These are phyloP conservation scores for Plasmodium cynomolgi DNA, from an alignment of 169 alveolate species.

Conservation along the genomic window DNA sequence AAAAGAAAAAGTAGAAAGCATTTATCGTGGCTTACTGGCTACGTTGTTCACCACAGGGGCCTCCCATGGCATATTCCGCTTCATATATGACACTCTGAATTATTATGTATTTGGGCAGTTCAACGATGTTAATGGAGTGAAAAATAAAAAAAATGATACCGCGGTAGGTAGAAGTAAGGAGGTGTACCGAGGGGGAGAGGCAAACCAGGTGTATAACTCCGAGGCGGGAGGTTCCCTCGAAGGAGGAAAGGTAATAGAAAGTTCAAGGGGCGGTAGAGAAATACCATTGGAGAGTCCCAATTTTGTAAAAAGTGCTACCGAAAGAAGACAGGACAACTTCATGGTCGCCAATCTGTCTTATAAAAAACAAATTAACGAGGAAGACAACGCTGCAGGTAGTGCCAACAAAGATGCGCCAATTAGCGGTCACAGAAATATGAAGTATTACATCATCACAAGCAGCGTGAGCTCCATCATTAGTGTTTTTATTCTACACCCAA, in stretches of 20 bases:
- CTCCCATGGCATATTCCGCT: constrained; percentile 64
- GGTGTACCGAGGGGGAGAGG: neutral
- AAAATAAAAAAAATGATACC: neutral
- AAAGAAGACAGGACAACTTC: neutral
- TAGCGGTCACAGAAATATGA: constrained; percentile 32
- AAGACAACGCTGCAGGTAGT: neutral
- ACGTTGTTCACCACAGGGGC: constrained; percentile 58
- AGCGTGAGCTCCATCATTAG: constrained; percentile 66
- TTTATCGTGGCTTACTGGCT: constrained; percentile 72
- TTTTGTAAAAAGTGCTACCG: neutral
- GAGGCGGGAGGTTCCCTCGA: neutral
- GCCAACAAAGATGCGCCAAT: neutral
- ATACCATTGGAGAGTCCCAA: neutral
- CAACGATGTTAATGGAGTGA: neutral
- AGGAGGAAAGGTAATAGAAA: neutral
- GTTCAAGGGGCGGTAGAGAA: neutral
- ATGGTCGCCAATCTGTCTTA: neutral
- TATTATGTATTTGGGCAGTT: neutral
- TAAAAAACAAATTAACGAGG: constrained; percentile 1
- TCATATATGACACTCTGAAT: constrained; percentile 57
- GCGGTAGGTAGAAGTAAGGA: neutral
- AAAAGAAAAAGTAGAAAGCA: constrained; percentile 70
- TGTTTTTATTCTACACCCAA: constrained; percentile 46
- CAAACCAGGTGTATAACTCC: neutral
- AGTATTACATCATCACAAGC: constrained; percentile 58